A percentile compares a stretch with the other conserved stretches of the same genome.
Evolutionary conservation across 345 rosid species (phyloP).

Genomic region (Acer campestre): DNA sequence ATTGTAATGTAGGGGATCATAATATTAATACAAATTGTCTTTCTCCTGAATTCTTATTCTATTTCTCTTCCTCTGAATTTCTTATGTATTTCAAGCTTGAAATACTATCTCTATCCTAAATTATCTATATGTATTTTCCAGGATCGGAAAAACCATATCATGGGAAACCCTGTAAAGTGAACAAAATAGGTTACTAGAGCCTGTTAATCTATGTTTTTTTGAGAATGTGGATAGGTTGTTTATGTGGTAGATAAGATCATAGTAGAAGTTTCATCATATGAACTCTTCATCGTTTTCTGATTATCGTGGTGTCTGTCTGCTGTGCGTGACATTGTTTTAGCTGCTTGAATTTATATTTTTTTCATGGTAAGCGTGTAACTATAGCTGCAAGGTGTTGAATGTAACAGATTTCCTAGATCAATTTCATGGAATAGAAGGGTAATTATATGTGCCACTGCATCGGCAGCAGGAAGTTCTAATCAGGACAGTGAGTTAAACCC

Average conservation of each 20-base stretch:
- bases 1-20: no score
- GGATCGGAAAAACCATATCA: no score
- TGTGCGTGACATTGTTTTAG: neutral
- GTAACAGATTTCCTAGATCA: constrained; percentile 38
- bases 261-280: neutral
- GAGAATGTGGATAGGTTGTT: neutral
- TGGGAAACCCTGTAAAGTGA: constrained; percentile 3
- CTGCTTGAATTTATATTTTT: neutral
- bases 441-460: constrained; percentile 57
- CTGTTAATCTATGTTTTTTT: neutral
- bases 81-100: no score
- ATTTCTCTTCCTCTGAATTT: no score
- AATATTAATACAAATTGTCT: no score
- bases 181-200: neutral
- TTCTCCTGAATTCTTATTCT: no score
- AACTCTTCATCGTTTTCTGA: neutral
- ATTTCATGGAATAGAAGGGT: constrained; percentile 37
- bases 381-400: constrained; percentile 8
- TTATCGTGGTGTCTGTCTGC: neutral
- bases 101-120: no score
- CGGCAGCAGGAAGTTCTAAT: constrained; percentile 74
- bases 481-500: constrained; percentile 73
- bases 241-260: neutral
- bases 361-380: neutral
- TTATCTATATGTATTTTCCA: no score